Evolutionary conservation across 1,284 basidiomycete species (phyloP).

Genomic region (Apiotrichum sp.): DNA sequence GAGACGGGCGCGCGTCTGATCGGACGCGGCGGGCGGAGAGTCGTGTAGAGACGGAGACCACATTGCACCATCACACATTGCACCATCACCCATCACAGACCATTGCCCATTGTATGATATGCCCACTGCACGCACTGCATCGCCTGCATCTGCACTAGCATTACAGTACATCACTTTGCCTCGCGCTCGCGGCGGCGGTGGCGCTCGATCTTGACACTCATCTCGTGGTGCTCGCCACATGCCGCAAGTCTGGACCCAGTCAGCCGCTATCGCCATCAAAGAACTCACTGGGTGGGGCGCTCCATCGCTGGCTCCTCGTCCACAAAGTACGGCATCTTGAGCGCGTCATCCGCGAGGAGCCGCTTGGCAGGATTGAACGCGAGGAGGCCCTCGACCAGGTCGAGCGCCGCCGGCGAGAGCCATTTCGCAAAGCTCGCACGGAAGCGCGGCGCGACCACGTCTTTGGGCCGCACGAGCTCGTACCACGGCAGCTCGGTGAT

Average conservation of each 20-base stretch:
- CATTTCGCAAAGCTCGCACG: slow-evolving; percentile 75
- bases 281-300: slow-evolving; percentile 68
- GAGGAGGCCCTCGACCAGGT: slow-evolving; percentile 75
- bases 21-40: slow-evolving; percentile 16
- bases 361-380: slow-evolving; percentile 75
- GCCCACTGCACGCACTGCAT: no score
- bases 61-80: no score
- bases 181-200: slow-evolving; percentile 7
- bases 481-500: slow-evolving; percentile 89
- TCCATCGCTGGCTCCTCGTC: slow-evolving; percentile 67
- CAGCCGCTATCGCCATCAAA: background rate
- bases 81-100: no score
- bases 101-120: no score
- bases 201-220: slow-evolving; percentile 38
- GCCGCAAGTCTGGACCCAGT: slow-evolving; percentile 21
- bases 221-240: slow-evolving; percentile 46
- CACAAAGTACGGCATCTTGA: slow-evolving; percentile 75
- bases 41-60: background rate
- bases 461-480: slow-evolving; percentile 85
- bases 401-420: slow-evolving; percentile 73
- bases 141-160: no score
- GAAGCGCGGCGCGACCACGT: slow-evolving; percentile 64
- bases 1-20: slow-evolving; percentile 30
- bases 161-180: slow-evolving; percentile 7
- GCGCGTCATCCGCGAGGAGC: slow-evolving; percentile 71